Evolutionary conservation across 2,329 filamentous ascomycete genomes (phyloP), one percentile per base, ranked within the genome.

Genomic region (Stenocarpella maydis): DNA sequence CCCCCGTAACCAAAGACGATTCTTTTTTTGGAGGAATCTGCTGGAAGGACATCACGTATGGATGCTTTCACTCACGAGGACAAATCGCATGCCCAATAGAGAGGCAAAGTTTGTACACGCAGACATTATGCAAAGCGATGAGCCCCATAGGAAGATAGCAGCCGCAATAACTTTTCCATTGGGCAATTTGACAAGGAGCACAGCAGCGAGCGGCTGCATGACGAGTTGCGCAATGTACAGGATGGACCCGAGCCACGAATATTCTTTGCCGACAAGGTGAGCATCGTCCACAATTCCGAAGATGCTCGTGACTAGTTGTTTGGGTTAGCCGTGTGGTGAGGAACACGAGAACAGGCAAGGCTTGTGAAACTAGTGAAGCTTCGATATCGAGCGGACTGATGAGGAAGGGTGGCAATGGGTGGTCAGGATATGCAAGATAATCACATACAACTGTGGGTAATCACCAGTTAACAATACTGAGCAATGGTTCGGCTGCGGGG

Each of bases 211-310:
- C 1, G 86, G 85, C 73, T 90, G 87, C 80, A 88, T 85, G 15
- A 87, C 78, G 10, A 90, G 81, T 74, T 89, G 86, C 0, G 87
- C 87, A n/a, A 89, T 78, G 73, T 87, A 90, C 17, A 90, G 79
- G 64, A 90, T 85, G 1, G 86, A 89, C 0, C 87, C 86, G 0
- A 90, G 83, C 87, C 87, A 90, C 1, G 87, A 89, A 73, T 81
- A 84, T 67, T 87, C 79, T 39, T 81, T 76, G 21, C 81, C 84
- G n/a, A 80, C 77, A 9, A 87, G 79, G 39, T 84, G 73, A 0
- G 84, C 82, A 69, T 86, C 83, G 41, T 82, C 77, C 26, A 80
- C 77, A 41, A 87, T 76, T 3, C 84, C 85, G 71, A 85, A 86
- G 72, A 86, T 83, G 68, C 12, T 83, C 82, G 66, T 84, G 84